Percentiles rank a stretch among this genome's conserved stretches.
These are phyloP conservation scores for Boletus subluridellus DNA, from an alignment of 1,284 basidiomycete species.

Conservation along the genomic window DNA sequence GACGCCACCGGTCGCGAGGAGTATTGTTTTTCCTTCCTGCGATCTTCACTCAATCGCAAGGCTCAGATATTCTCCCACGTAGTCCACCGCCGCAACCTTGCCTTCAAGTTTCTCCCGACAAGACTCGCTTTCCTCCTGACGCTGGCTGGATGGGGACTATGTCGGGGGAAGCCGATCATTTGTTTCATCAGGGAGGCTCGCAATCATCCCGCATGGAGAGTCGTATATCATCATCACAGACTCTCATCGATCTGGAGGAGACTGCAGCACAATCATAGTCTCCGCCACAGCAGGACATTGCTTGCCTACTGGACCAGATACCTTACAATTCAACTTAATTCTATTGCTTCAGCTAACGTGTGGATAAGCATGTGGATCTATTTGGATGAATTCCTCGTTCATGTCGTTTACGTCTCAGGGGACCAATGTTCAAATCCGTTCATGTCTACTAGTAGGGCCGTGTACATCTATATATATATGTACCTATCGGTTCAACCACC, in stretches of 20 bases:
- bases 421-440: not conserved
- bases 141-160: constrained; percentile 16
- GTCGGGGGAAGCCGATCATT: constrained; percentile 25
- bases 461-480: not conserved
- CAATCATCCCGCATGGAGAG: constrained; percentile 32
- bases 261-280: constrained; percentile 24
- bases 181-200: constrained; percentile 33
- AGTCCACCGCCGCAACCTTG: constrained; percentile 34
- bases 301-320: constrained; percentile 21
- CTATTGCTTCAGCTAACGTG: constrained; percentile 36
- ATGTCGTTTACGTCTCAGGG: constrained; percentile 18
- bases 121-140: constrained; percentile 31
- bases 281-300: constrained; percentile 6
- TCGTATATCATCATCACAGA: constrained; percentile 29
- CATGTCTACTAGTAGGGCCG: not conserved
- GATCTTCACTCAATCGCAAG: constrained; percentile 59
- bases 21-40: constrained; percentile 79
- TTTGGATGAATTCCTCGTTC: constrained; percentile 9
- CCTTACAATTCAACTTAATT: constrained; percentile 28
- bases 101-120: constrained; percentile 36
- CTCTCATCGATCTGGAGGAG: constrained; percentile 34
- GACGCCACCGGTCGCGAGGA: constrained; percentile 53
- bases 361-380: constrained; percentile 18
- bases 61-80: constrained; percentile 43
- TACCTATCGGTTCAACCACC: constrained; percentile 1